Evolutionary conservation across 2,329 filamentous ascomycete species (phyloP).

Genomic region (Aurifilum marmelostoma): DNA sequence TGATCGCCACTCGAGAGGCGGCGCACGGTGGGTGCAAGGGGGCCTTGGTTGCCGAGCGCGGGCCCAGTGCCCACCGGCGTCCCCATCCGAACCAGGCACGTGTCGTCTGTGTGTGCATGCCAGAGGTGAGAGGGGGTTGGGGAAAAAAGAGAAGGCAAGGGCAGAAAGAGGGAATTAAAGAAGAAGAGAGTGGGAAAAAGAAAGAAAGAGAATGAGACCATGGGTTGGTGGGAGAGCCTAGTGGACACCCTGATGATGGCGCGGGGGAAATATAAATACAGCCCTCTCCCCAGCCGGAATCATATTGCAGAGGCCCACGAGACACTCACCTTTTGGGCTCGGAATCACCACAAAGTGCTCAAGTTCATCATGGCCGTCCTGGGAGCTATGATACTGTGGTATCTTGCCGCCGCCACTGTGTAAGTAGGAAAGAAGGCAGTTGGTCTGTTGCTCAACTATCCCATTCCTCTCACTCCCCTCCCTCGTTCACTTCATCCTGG

Average conservation of each 20-base stretch:
- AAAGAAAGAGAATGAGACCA: background rate
- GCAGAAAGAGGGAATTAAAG: background rate
- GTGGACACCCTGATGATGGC: conserved; percentile 28
- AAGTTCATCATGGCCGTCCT: conserved; percentile 32
- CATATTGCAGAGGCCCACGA: conserved; percentile 27
- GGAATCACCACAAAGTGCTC: conserved; percentile 30
- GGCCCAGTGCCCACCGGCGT: background rate
- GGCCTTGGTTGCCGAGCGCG: background rate
- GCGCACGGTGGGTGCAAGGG: background rate
- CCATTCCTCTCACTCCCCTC: background rate
- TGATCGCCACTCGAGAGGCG: background rate
- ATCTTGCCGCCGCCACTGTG: conserved; percentile 34
- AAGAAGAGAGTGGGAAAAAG: no score
- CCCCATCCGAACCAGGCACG: no score
- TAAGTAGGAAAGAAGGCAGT: conserved; percentile 27
- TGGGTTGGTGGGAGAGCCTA: conserved; percentile 23
- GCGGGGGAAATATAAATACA: conserved; percentile 37
- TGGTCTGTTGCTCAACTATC: background rate
- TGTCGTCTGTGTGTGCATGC: no score
- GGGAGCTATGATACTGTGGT: conserved; percentile 31
- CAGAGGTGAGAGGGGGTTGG: no score
- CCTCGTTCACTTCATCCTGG: no score
- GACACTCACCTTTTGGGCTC: conserved; percentile 31
- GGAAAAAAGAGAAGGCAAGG: background rate
- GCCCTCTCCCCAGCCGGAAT: conserved; percentile 29